phyloP scores from a whole-genome alignment of 441 rosid genomes.

The Manihot esculenta region DNA sequence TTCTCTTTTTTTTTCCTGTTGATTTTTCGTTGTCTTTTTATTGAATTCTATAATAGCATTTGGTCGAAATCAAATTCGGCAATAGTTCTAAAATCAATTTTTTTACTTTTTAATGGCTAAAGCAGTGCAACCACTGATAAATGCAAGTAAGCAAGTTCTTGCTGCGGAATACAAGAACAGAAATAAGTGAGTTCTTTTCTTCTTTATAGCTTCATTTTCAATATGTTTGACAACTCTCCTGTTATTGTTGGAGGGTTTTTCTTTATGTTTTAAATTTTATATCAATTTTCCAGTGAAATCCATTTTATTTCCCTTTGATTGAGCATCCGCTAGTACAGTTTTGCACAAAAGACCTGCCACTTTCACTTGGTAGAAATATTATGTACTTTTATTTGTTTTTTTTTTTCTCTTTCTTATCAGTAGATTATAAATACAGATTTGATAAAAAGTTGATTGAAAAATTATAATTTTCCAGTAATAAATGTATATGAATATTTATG shows the following conservation, averaged over 20 bases:
- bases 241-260: constrained; percentile 6
- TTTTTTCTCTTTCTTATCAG: no score
- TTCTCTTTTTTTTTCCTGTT: not conserved
- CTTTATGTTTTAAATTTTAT: not conserved
- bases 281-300: not conserved
- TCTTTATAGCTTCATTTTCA: not conserved
- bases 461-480: no score
- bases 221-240: not conserved
- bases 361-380: constrained; percentile 3
- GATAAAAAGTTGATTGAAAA: no score
- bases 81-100: not conserved
- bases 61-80: not conserved
- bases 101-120: constrained; percentile 59
- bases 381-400: constrained; percentile 4
- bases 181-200: constrained; percentile 43
- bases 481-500: no score
- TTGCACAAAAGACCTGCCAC: not conserved
- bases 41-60: not conserved
- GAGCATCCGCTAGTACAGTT: not conserved
- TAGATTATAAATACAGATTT: no score
- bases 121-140: constrained; percentile 75
- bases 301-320: not conserved
- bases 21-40: not conserved
- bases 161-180: constrained; percentile 63
- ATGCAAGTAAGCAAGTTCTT: constrained; percentile 69